Base-by-base conservation (phyloP, 176 grass and related monocot species). In the Carex myosuroides region DNA sequence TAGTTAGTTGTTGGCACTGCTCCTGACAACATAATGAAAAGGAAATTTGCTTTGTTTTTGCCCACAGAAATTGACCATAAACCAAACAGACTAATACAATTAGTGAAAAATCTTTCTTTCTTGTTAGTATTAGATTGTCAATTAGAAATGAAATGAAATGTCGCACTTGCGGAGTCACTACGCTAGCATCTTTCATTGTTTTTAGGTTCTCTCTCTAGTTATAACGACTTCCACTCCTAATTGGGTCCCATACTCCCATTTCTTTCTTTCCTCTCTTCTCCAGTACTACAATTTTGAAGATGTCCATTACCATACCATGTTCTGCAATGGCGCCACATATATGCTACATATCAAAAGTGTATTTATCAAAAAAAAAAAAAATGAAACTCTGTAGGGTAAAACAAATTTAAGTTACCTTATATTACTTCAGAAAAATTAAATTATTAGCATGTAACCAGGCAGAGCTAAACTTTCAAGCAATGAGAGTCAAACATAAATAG, bases 21-120 rank as follows among this genome's bases (percentile, higher is more conserved):
- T 13, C 20, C 26, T 17, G 46, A 24, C 3, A 24, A 54, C 13
- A 76, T 30, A 26, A 54, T 30, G 22, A 76, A 76, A 72, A 72
- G 8, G 46, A 71, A 46, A 53, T 75, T 12, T 66, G 20, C 35
- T 65, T 64, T 64, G 37, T 39, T 66, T 32, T 65, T 82, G 21
- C 32, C 13, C 5, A 48, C 18, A 46, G 60, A 82, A 48, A 66
- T 62, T 17, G 80, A 81, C 79, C 63, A 50, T 18, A 67, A 20
- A 82, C 80, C 80, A 65, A 82, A 82, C 80, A 67, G 63, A 6
- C 61, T 66, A 82, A 67, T 53, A 82, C 8, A 50, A 44, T 33
- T 22, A 21, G 17, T 35, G n/a, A 55, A 55, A 55, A 55, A 24
- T 21, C 48, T 55, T 74, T 76, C 71, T 54, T 76, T 54, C 11